These are phyloP conservation scores for Cladosporium phlei DNA, from an alignment of 2,329 filamentous ascomycete species.

Conservation along the genomic window DNA sequence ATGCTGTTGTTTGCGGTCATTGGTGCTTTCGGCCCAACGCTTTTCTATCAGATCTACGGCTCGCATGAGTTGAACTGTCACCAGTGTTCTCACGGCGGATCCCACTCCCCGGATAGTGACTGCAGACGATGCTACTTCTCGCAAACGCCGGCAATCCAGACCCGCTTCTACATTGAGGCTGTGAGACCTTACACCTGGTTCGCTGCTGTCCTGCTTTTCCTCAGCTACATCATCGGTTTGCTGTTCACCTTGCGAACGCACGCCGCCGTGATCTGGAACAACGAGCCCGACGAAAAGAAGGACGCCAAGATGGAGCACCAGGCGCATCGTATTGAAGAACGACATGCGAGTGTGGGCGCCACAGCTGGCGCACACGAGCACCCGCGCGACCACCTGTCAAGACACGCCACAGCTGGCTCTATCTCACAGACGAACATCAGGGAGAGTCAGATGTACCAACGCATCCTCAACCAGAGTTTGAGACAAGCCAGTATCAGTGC, in stretches of 20 bases:
- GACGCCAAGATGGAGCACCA: conserved; percentile 35
- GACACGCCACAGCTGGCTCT: conserved; percentile 13
- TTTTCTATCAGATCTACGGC: conserved; percentile 98
- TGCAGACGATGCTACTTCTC: conserved; percentile 93
- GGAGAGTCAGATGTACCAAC: conserved; percentile 85
- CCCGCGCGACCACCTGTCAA: conserved; percentile 14
- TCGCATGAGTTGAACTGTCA: conserved; percentile 90
- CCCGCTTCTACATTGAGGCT: conserved; percentile 84
- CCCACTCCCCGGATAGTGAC: conserved; percentile 54
- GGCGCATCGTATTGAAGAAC: conserved; percentile 22
- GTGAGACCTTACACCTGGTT: conserved; percentile 93
- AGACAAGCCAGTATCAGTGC: conserved; percentile 69
- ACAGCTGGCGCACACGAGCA: conserved; percentile 11
- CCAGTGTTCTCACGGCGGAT: conserved; percentile 53
- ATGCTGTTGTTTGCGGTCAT: conserved; percentile 97
- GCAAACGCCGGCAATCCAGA: conserved; percentile 75
- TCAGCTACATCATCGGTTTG: conserved; percentile 88
- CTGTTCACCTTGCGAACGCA: conserved; percentile 96
- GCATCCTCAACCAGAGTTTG: conserved; percentile 84
- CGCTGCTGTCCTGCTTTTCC: conserved; percentile 76
- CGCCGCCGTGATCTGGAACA: conserved; percentile 94
- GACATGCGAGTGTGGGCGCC: conserved; percentile 13
- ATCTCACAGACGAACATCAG: conserved; percentile 58
- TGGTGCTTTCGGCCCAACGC: conserved; percentile 86
- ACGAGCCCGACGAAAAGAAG: conserved; percentile 57